Evolutionary conservation across 257 asterid species (phyloP), one percentile per base, ranked within the genome.

Genomic region (Penstemon eatonii): DNA sequence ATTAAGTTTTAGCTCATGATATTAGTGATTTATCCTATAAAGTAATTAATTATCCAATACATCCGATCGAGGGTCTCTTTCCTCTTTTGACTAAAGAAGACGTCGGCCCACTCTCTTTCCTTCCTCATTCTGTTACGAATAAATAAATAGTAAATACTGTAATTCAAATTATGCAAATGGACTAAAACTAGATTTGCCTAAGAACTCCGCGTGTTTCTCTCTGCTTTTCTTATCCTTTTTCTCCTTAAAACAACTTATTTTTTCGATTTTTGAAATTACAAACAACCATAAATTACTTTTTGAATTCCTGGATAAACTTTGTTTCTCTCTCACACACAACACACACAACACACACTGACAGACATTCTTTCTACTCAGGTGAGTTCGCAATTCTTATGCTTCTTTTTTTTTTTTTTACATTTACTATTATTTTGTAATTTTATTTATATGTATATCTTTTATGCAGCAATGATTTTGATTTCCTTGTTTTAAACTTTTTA

Each of bases 121-220:
- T 53, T 46, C 66, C 51, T n/a, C 47, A 44, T 9, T 44, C n/a
- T 0, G 19, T 9, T 50, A 38, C 49, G 8, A 47, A 15, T 38
- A 56, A 12, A 40, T 38, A n/a, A n/a, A n/a, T n/a, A n/a, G n/a
- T n/a, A n/a, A n/a, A n/a, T n/a, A n/a, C n/a, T n/a, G n/a, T n/a
- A 58, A 67, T 5, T 1, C 19, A 42, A 47, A 49, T 8, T 36
- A 19, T 3, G 44, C 19, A 60, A 68, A n/a, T 45, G 47, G 54
- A 37, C 3, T 25, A 25, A 25, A 3, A 45, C 53, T 15, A 49
- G 67, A 62, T 63, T 72, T 38, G 78, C 63, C 63, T 69, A 53
- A 52, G 78, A 58, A 63, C 70, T 45, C 69, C 75, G 66, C 66
- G 60, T 67, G 12, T 46, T 57, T 18, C 66, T 49, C 54, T 38